Conservation (phyloP, 2,329 filamentous ascomycete species). For the Paracamarosporium sp. region DNA sequence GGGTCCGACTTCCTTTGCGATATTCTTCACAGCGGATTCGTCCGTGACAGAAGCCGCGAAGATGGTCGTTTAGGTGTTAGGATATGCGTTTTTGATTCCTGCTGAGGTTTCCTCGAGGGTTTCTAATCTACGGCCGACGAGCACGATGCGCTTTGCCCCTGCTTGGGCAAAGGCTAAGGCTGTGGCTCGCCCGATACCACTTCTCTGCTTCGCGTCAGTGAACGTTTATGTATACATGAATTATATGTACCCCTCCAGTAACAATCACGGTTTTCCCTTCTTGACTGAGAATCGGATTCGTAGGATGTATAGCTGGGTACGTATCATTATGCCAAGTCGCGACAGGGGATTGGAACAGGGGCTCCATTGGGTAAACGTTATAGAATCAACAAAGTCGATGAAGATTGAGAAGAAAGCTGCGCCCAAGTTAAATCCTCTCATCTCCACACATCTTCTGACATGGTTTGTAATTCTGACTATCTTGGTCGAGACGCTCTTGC, state of each 20-base stretch:
- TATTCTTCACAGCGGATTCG: constrained; percentile 13
- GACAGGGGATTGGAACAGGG: constrained; percentile 15
- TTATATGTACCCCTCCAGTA: constrained; percentile 24
- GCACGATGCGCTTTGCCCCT: constrained; percentile 49
- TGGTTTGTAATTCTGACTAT: no score
- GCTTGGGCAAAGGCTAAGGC: constrained; percentile 52
- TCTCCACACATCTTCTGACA: no score
- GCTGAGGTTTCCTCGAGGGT: constrained; percentile 20
- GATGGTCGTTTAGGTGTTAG: neutral
- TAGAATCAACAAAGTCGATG: no score
- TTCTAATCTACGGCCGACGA: constrained; percentile 48
- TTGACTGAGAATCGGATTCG: constrained; percentile 17
- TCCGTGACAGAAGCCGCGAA: constrained; percentile 19
- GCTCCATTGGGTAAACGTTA: constrained; percentile 6
- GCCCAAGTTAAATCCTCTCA: no score
- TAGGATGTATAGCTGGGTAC: constrained; percentile 21
- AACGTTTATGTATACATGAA: neutral
- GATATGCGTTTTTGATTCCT: neutral
- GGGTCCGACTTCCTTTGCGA: constrained; percentile 16
- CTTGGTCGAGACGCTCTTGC: no score
- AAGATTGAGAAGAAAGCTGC: no score
- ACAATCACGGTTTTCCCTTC: constrained; percentile 27
- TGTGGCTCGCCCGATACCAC: constrained; percentile 54
- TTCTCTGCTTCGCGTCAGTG: constrained; percentile 31
- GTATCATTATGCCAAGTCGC: constrained; percentile 19